Evolutionary conservation across 768 basidiomycete genomes (phyloP).

Genomic region (Suillus variegatus): DNA sequence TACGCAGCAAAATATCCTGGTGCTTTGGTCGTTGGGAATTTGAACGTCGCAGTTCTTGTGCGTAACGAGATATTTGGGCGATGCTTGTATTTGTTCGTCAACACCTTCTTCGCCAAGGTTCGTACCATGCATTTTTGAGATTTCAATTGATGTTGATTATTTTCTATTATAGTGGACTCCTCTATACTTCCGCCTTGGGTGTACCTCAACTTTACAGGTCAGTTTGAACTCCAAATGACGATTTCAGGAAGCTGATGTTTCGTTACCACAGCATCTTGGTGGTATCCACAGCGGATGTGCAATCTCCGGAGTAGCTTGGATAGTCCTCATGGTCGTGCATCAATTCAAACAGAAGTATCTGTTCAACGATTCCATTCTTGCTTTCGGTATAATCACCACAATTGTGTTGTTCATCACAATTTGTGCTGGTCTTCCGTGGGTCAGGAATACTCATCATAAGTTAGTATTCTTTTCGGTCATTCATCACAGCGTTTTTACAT

Average conservation of each 20-base stretch:
- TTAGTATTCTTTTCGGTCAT: conserved; percentile 33
- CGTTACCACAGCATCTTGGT: conserved; percentile 59
- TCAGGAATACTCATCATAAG: conserved; percentile 83
- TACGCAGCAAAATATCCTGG: conserved; percentile 69
- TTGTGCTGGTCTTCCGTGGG: conserved; percentile 73
- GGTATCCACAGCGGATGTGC: conserved; percentile 82
- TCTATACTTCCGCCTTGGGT: conserved; percentile 67
- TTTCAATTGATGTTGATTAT: neutral
- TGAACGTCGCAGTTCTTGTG: conserved; percentile 71
- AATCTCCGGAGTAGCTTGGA: conserved; percentile 68
- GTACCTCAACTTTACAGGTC: conserved; percentile 73
- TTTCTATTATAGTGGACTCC: conserved; percentile 60
- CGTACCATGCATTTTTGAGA: neutral
- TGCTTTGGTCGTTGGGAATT: conserved; percentile 73
- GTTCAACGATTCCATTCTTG: conserved; percentile 57
- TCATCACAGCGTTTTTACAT: neutral
- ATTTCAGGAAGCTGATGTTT: conserved; percentile 12
- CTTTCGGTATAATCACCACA: conserved; percentile 62
- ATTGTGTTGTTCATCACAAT: conserved; percentile 59
- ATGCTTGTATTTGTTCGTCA: conserved; percentile 68
- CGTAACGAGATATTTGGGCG: conserved; percentile 84
- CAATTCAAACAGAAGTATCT: conserved; percentile 51
- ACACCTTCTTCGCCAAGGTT: conserved; percentile 75
- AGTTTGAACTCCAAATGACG: neutral
- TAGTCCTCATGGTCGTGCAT: conserved; percentile 60